Evolutionary conservation across 805 yeast species (phyloP), one percentile per base, ranked within the genome.

Genomic region (Ogataea ganodermae): DNA sequence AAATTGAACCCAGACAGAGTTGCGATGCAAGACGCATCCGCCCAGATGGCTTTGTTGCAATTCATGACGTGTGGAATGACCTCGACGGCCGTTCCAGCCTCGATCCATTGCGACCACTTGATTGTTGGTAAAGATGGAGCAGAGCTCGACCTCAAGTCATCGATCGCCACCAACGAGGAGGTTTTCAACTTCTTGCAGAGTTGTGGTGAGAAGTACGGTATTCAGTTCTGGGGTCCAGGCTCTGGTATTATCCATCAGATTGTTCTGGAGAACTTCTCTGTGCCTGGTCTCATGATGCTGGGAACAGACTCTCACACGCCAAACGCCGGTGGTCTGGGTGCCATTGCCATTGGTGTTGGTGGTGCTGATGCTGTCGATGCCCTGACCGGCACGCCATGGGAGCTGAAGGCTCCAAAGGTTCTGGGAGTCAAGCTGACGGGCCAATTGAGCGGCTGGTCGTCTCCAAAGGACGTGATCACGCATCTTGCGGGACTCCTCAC

Each of bases 331-430:
- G 97, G 97, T 74, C 80, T 91, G 65, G 97, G 97, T 76, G 95
- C 89, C 75, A 81, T 91, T 65, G 97, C 97, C 59, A 91, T 91
- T 60, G 98, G 97, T 81, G 97, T 92, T 59, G 98, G 97, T 79
- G 98, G 98, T 80, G 98, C 98, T 58, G 98, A 91, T 71, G 97
- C 97, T 54, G 98, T 91, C 59, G 98, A 91, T 70, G 97, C 89
- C 52, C 81, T 91, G 84, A 88, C 97, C 52, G 86, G 86, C 65
- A 79, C 89, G 58, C 86, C 98, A 48, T 91, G 98, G 98, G 98
- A 91, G 76, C 82, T 91, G 67, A 91, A 91, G 79, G 97, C 97
- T 51, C 98, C 98, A 65, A 89, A 88, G 76, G 80, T 90, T 63
- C 72, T 92, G 61, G 98, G 98, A 76, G 96, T 91, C 65, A 89